Base-by-base conservation (phyloP, 164 flowering plant species). In the Malania oleifera region DNA sequence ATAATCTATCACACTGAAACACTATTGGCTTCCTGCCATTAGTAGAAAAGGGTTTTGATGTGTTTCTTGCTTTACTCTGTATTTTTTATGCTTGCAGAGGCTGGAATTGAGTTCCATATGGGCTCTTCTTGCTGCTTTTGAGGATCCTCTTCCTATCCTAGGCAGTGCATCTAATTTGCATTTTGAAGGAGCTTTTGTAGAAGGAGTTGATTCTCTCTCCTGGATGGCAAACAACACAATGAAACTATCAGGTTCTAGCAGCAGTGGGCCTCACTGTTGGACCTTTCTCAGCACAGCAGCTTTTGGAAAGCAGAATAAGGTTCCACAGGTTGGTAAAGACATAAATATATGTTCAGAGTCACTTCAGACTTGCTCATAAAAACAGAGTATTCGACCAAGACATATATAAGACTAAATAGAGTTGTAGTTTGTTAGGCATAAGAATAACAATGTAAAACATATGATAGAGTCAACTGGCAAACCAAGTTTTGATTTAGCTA, bases 71-170 rank as follows among this genome's bases (percentile, higher is more conserved):
- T 28, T 59, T 17, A 7, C 44, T n/a, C 27, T 55, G 20, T 59
- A 27, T 41, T 59, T 20, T 54, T 15, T 2, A 14, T 74, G 65
- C 61, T 55, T 73, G 63, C 69, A 92, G 98, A 79, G 81, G 62
- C 74, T 93, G 61, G 95, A 87, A 13, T 67, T 93, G 68, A 90
- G 90, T 78, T 77, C 97, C 48, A 81, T 93, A 56, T 93, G 97
- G 98, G 96, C 97, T 23, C 92, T 89, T 63, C 85, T 93, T 51
- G 92, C 95, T 34, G 97, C 96, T 65, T 93, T 93, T 76, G 90
- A 89, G 65, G 90, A 87, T 48, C 97, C 97, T 52, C 83, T 93
- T 68, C 95, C 95, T 46, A 23, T 82, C 23, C 75, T 77, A 14
- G 66, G 65, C 43, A 59, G 41, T 38, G 39, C 51, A 53, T 43